phyloP scores from a whole-genome alignment of 768 basidiomycete species.

The Tylopilus subfusipes region DNA sequence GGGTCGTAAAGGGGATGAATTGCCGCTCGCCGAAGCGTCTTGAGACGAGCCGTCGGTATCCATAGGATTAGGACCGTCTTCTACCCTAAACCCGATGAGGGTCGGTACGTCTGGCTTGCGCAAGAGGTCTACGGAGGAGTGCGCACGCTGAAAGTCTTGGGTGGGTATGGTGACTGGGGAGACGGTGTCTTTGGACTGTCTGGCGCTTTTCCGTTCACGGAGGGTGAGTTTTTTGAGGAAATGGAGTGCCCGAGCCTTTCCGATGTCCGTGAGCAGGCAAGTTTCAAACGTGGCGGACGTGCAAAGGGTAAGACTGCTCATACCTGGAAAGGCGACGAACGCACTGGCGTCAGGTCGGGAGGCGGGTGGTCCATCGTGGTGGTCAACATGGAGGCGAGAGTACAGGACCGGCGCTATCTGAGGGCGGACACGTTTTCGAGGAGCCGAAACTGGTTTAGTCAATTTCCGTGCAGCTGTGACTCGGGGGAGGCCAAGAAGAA shows the following conservation, averaged over 20 bases:
- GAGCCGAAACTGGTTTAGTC: slow-evolving; percentile 22
- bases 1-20: slow-evolving; percentile 17
- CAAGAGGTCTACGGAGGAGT: slow-evolving; percentile 35
- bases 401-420: slow-evolving; percentile 18
- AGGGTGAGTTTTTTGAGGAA: slow-evolving; percentile 38
- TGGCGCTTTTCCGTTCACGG: slow-evolving; percentile 32
- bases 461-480: slow-evolving; percentile 15
- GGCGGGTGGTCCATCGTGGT: slow-evolving; percentile 27
- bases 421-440: slow-evolving; percentile 27
- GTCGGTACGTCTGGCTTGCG: slow-evolving; percentile 25
- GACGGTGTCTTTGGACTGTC: slow-evolving; percentile 28
- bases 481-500: background rate
- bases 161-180: slow-evolving; percentile 23
- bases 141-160: slow-evolving; percentile 24
- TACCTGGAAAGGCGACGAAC: slow-evolving; percentile 29
- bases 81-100: slow-evolving; percentile 23
- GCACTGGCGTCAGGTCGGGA: slow-evolving; percentile 23
- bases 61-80: slow-evolving; percentile 22
- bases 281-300: slow-evolving; percentile 14
- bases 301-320: background rate
- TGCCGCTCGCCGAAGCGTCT: slow-evolving; percentile 25
- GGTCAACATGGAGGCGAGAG: slow-evolving; percentile 13
- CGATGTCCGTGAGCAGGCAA: background rate
- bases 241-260: slow-evolving; percentile 34
- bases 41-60: slow-evolving; percentile 33